phyloP scores from a whole-genome alignment of 2,329 filamentous ascomycete genomes.

The Aureobasidium sp. region DNA sequence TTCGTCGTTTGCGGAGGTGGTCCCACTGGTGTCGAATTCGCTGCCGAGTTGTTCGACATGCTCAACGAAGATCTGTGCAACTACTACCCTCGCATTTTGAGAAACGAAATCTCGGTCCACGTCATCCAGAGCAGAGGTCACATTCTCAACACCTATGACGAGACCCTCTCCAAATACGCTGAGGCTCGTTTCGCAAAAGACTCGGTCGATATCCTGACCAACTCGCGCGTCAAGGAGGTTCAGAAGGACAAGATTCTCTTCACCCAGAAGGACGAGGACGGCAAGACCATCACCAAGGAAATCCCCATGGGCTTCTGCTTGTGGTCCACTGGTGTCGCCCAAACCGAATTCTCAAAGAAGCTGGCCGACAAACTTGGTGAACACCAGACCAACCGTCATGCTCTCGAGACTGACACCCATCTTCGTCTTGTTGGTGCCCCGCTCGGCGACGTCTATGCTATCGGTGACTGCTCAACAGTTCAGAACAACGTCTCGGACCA shows the following conservation, averaged over 20 bases:
- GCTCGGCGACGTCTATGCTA: constrained; percentile 88
- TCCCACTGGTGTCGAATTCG: constrained; percentile 94
- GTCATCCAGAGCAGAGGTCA: constrained; percentile 90
- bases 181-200: constrained; percentile 87
- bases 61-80: constrained; percentile 84
- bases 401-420: constrained; percentile 89
- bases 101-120: constrained; percentile 96
- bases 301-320: constrained; percentile 92
- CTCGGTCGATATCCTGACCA: constrained; percentile 83
- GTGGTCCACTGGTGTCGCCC: constrained; percentile 92
- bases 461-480: constrained; percentile 91
- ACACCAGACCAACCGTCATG: constrained; percentile 76
- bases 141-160: constrained; percentile 97
- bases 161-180: constrained; percentile 83
- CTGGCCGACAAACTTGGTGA: constrained; percentile 65
- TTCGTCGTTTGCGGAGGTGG: constrained; percentile 96
- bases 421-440: constrained; percentile 82
- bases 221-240: constrained; percentile 87
- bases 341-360: constrained; percentile 68
- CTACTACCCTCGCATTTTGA: constrained; percentile 79
- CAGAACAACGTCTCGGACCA: constrained; percentile 95
- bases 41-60: constrained; percentile 90
- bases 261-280: constrained; percentile 67
- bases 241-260: constrained; percentile 76
- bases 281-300: constrained; percentile 74